Base-by-base conservation (phyloP, 306 rosid species). In the Canavalia gladiata region DNA sequence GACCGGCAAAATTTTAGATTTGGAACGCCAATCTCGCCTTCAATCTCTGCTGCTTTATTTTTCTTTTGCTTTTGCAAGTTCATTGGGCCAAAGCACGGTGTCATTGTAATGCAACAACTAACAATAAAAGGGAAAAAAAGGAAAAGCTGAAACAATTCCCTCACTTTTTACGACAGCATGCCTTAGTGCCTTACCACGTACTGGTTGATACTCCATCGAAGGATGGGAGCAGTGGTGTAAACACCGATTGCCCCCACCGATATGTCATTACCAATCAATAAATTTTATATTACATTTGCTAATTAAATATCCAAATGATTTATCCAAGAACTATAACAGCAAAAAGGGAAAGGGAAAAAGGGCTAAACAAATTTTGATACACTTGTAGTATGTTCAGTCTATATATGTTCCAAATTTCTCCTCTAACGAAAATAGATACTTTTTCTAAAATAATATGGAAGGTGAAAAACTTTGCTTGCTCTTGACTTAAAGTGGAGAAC, bases 1-100 rank as follows among this genome's bases (percentile, higher is more conserved):
- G 78, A 75, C 18, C 10, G 74, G 69, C 75, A 64, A 33, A 77
- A 69, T 45, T 83, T 10, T 64, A 30, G 54, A 78, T 58, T 78
- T 82, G 76, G 80, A 84, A 84, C 92, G 90, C 87, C 88, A 91
- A 89, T 93, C 84, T 63, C 90, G 90, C 89, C 95, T 79, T 84
- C 90, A 88, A 84, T 91, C 81, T 79, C 67, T 76, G 68, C 74
- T 49, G 43, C 64, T 33, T 65, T 74, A 54, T 74, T 74, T 54
- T 69, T 57, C 68, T 86, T 79, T 81, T 83, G 80, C 77, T 86
- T 79, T 81, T 86, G 65, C 82, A 56, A 51, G 85, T 73, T 83
- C 79, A 75, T 74, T 85, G 76, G 77, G 54, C 84, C 60, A 79
- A 75, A 58, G 82, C 63, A 64, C 58, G 42, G 71, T 59, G 52